Percentiles rank a stretch among this genome's conserved stretches.
phyloP scores from a whole-genome alignment of 164 flowering plant genomes.

The Annona cherimola region DNA sequence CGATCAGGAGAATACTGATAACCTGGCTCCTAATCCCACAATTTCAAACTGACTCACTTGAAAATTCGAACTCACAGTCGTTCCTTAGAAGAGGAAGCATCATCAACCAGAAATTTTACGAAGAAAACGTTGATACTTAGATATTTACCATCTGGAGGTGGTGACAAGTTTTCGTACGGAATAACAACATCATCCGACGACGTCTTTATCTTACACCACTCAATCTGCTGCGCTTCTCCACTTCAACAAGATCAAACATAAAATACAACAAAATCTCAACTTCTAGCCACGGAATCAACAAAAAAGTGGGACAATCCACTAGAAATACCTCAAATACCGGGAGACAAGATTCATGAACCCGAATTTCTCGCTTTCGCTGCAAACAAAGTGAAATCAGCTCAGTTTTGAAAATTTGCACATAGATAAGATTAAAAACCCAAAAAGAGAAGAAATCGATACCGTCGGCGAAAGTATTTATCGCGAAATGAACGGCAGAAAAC shows the following conservation, averaged over 20 bases:
- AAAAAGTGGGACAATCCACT: background rate
- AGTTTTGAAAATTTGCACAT: conserved; percentile 10
- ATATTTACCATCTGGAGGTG: conserved; percentile 61
- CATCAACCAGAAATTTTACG: too few relatives aligned
- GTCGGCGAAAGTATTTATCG: too few relatives aligned
- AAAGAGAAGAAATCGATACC: background rate
- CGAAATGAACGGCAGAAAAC: background rate
- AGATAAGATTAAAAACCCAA: background rate
- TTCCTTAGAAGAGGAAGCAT: too few relatives aligned
- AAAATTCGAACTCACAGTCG: too few relatives aligned
- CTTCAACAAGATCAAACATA: conserved; percentile 23
- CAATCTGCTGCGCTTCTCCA: conserved; percentile 88
- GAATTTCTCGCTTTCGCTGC: conserved; percentile 87
- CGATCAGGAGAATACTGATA: too few relatives aligned
- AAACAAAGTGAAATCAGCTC: conserved; percentile 8
- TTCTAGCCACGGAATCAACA: background rate
- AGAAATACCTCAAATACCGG: conserved; percentile 80
- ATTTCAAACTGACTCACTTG: too few relatives aligned
- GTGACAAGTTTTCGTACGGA: conserved; percentile 72
- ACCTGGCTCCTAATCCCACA: too few relatives aligned
- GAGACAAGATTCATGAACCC: conserved; percentile 87
- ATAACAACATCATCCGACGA: conserved; percentile 94
- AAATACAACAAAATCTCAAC: background rate
- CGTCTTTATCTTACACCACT: conserved; percentile 97
- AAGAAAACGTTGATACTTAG: background rate